Base-by-base conservation (phyloP, 352 stramenopile species). In the Phytophthora pseudosyringae region DNA sequence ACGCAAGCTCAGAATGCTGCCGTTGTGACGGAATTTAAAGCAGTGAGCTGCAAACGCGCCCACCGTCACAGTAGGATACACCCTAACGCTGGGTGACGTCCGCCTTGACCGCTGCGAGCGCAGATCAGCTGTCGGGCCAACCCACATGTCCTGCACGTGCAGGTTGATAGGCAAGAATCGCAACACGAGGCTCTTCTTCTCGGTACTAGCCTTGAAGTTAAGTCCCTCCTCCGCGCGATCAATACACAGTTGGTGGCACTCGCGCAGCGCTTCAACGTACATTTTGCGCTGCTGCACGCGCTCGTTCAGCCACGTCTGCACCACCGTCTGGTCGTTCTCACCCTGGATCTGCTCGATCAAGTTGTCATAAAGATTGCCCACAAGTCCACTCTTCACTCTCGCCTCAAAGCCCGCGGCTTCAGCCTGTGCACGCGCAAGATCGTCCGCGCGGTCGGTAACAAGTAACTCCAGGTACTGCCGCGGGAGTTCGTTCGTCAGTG, bases 131-230 rank as follows among this genome's bases (percentile, higher is more conserved):
- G 76, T 89, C 5, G 82, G 86, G 1, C 86, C 86, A 2, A 94
- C 84, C 83, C 84, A 94, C 79, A 94, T 88, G 16, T 94, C 86
- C 69, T 94, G 86, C 13, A 94, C 81, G 31, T 94, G 86, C 67
- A 95, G 41, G 45, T 95, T 95, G 53, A 92, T 88, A 10, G 86
- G 84, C 18, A 95, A 48, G 55, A 95, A 93, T 5, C 86, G 83
- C 43, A 95, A 59, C 4, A 79, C 64, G 1, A 86, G 52, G 13
- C 81, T 92, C 56, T 93, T 93, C 71, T 95, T 95, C 57, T 93
- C 84, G 0, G 83, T 91, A 64, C 86, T 95, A 2, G 83, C 64
- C 65, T 95, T 95, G 63, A 91, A 93, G 47, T 93, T 91, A 4
- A 91, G 41, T 2, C 84, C 83, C 60, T 90, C 77, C 26, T 84